Percentiles rank a stretch among this genome's conserved stretches.
These are phyloP conservation scores for Cicer judaicum DNA, from an alignment of 306 rosid species.

Conservation along the genomic window DNA sequence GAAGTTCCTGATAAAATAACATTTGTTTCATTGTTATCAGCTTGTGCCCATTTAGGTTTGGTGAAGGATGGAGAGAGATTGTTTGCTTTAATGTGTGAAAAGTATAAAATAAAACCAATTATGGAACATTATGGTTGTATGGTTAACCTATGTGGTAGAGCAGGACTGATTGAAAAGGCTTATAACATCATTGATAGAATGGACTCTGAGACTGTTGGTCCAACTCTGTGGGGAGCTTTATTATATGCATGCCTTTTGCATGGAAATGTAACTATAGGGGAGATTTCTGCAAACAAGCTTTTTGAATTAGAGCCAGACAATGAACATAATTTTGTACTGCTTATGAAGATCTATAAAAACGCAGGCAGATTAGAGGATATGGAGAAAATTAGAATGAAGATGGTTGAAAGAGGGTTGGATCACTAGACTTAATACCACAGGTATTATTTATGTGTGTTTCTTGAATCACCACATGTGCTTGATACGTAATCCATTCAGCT, in stretches of 20 bases:
- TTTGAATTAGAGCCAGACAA: slow-evolving; percentile 88
- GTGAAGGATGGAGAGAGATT: slow-evolving; percentile 72
- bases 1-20: slow-evolving; percentile 69
- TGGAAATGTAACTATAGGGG: slow-evolving; percentile 65
- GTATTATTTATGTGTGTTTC: not conserved
- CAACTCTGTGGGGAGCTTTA: slow-evolving; percentile 92
- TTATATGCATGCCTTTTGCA: slow-evolving; percentile 75
- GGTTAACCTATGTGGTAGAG: slow-evolving; percentile 91
- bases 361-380: slow-evolving; percentile 64
- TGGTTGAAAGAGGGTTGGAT: slow-evolving; percentile 19
- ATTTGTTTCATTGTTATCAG: slow-evolving; percentile 73
- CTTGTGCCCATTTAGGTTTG: slow-evolving; percentile 75
- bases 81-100: slow-evolving; percentile 64
- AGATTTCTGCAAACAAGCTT: slow-evolving; percentile 77
- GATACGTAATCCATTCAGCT: not conserved
- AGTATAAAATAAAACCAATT: slow-evolving; percentile 70
- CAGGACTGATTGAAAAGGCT: slow-evolving; percentile 75
- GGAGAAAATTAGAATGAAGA: slow-evolving; percentile 4
- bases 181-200: slow-evolving; percentile 58
- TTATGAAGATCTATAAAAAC: slow-evolving; percentile 70
- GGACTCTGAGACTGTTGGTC: slow-evolving; percentile 74
- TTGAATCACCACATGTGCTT: not conserved
- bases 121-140: slow-evolving; percentile 89
- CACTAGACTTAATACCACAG: not conserved
- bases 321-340: slow-evolving; percentile 77